These are phyloP conservation scores for Calamus simplicifolius DNA, from an alignment of 176 grass and related monocot species.

Conservation along the genomic window DNA sequence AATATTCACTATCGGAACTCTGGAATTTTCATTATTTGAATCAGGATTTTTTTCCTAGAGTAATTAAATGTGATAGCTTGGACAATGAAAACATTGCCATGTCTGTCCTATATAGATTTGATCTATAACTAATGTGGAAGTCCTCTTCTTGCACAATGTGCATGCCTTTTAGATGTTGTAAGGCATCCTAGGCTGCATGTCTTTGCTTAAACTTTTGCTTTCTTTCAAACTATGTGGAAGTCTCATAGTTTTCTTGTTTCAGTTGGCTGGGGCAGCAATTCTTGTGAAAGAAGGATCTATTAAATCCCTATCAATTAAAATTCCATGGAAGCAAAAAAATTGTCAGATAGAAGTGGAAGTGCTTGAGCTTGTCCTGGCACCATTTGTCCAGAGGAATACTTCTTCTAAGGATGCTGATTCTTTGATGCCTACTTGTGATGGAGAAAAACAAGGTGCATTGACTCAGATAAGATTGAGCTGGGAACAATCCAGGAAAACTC, in stretches of 20 bases:
- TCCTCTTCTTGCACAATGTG: no score
- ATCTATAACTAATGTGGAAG: no score
- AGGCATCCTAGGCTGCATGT: no score
- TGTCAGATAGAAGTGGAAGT: conserved; percentile 81
- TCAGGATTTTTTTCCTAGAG: no score
- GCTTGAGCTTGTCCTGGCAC: conserved; percentile 71
- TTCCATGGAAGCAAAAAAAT: conserved; percentile 47
- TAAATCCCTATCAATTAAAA: conserved; percentile 78
- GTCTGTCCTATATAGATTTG: no score
- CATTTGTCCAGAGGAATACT: conserved; percentile 44
- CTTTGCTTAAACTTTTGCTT: no score
- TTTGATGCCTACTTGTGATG: conserved; percentile 37
- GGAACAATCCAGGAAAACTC: conserved; percentile 31
- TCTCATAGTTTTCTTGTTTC: conserved; percentile 19
- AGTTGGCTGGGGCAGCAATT: conserved; percentile 53
- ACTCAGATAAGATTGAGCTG: conserved; percentile 25
- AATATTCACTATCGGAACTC: no score
- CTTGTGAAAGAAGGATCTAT: conserved; percentile 92
- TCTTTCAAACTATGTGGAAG: no score
- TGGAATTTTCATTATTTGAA: no score
- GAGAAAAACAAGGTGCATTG: conserved; percentile 19
- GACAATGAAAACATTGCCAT: no score
- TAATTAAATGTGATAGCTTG: no score
- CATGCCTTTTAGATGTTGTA: no score
- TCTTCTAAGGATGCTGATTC: conserved; percentile 33